Base-by-base conservation (phyloP, 768 basidiomycete species). In the Leccinum longicurvipes region DNA sequence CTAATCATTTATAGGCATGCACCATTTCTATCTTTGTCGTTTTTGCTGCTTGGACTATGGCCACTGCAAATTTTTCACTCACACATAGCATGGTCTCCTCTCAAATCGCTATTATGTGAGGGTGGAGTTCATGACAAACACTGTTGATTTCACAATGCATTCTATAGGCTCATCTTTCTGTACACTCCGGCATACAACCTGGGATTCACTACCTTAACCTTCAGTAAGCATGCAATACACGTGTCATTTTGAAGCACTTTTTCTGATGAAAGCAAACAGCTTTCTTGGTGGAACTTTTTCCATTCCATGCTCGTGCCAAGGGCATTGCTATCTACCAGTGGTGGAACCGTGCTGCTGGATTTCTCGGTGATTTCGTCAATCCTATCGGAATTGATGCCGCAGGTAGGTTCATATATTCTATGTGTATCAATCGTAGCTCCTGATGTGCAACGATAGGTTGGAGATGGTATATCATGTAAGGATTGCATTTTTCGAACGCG, bases 281-380 rank as follows among this genome's bases (percentile, higher is more conserved):
- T 6, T 85, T 77, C 77, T 70, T 85, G 55, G 82, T 84, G 28
- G 85, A 85, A 62, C 64, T 86, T 28, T 85, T 85, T 74, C 84
- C 84, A 0, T 85, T 74, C 72, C 78, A 81, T 57, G 76, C 77
- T 25, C 81, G 84, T 51, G 78, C 85, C 1, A 82, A 80, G 66
- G 85, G 85, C 32, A 77, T 85, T 54, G 72, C 84, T 4, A 66
- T 86, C 32, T 84, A 82, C 71, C 82, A 85, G 59, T 81, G 77
- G 74, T 82, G 79, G 68, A 73, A 79, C 46, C 78, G 84, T n/a
- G 69, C 73, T 1, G 50, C 50, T 1, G 46, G 8, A 21, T 60
- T 55, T 34, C 1, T 52, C 24, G 25, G 15, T 4, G 50, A 47
- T 9, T 60, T 61, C 3, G 21, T 60, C 1, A 41, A 61, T 27